Conservation (phyloP, 176 grass and related monocot genomes). For the Ananas comosus region DNA sequence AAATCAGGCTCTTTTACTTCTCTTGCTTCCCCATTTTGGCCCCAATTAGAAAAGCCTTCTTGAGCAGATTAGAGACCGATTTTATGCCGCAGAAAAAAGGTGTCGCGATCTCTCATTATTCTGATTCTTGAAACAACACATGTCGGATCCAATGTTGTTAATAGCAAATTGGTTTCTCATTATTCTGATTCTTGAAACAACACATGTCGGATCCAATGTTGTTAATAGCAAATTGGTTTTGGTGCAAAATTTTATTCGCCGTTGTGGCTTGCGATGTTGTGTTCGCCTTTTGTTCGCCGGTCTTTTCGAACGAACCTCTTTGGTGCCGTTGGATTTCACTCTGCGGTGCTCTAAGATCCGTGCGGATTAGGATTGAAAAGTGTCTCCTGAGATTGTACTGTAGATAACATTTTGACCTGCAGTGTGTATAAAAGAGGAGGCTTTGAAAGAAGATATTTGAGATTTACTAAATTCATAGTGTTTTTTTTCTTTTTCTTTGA, state of each 20-base stretch:
- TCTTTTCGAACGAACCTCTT: too few relatives aligned
- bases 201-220: conserved; percentile 19
- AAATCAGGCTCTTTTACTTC: conserved; percentile 13
- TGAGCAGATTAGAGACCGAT: conserved; percentile 9
- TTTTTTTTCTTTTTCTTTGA: neutral
- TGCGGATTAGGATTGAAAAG: too few relatives aligned
- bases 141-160: conserved; percentile 25
- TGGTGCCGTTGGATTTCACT: neutral
- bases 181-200: conserved; percentile 44
- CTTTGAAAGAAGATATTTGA: neutral
- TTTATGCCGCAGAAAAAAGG: conserved; percentile 16
- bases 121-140: conserved; percentile 33
- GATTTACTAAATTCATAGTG: neutral
- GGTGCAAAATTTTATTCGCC: neutral
- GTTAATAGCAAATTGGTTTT: conserved; percentile 16
- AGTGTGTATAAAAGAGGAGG: too few relatives aligned
- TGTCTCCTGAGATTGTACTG: too few relatives aligned
- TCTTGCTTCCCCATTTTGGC: conserved; percentile 23
- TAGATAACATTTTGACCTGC: too few relatives aligned
- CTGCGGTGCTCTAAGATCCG: too few relatives aligned
- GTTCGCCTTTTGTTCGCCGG: neutral
- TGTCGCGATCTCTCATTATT: conserved; percentile 32
- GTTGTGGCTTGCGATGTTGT: neutral
- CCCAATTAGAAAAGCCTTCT: neutral
- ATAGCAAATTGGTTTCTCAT: conserved; percentile 21